Conservation (phyloP, 768 basidiomycete species). For the Serendipita sp. region DNA sequence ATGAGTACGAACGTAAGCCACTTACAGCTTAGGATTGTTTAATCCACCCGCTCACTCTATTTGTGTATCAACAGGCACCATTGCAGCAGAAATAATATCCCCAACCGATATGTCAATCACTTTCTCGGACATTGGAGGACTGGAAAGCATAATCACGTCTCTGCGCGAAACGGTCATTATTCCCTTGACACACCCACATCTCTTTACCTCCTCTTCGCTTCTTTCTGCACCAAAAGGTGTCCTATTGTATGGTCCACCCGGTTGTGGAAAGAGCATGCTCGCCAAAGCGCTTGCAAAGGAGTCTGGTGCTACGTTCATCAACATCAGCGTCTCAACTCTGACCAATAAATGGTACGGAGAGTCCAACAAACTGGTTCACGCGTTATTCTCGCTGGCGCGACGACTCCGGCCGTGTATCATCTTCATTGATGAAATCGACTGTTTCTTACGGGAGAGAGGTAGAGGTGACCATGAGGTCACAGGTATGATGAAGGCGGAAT, state of each 20-base stretch:
- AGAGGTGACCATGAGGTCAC: conserved; percentile 92
- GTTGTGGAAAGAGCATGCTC: conserved; percentile 99
- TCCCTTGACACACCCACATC: conserved; percentile 76
- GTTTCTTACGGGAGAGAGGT: conserved; percentile 68
- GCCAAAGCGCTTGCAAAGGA: conserved; percentile 96
- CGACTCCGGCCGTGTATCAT: conserved; percentile 94
- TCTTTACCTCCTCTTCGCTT: conserved; percentile 70
- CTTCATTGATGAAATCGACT: conserved; percentile 98
- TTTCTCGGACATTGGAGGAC: conserved; percentile 81
- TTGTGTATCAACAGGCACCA: conserved; percentile 36
- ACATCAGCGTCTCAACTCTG: conserved; percentile 57
- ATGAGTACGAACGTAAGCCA: conserved; percentile 76
- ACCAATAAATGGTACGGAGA: conserved; percentile 80
- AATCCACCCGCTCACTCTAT: background rate
- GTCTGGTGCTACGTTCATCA: conserved; percentile 93
- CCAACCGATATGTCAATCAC: conserved; percentile 71
- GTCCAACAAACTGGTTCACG: conserved; percentile 89
- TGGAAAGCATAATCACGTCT: conserved; percentile 77
- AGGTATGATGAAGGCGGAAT: conserved; percentile 96
- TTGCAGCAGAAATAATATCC: conserved; percentile 85
- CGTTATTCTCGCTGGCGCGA: conserved; percentile 79
- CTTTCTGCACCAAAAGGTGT: conserved; percentile 92
- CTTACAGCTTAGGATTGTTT: background rate
- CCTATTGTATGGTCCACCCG: conserved; percentile 87
- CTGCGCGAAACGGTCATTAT: conserved; percentile 93